Base-by-base conservation (phyloP, 1,139 yeast species). In the Magnusiomyces ingens region DNA sequence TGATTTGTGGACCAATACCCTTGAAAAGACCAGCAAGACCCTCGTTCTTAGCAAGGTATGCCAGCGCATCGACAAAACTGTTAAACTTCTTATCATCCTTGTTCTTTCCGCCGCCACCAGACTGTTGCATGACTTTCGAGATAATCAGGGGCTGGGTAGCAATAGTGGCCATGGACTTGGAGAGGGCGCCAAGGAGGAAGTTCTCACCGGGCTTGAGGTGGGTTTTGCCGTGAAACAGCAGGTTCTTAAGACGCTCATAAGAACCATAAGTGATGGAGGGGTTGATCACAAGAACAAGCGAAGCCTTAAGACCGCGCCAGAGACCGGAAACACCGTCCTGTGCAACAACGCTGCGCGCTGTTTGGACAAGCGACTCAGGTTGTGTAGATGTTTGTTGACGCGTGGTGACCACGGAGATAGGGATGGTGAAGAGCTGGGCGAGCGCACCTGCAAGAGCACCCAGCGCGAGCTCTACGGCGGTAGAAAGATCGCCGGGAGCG, bases 181-280 rank as follows among this genome's bases (percentile, higher is more conserved):
- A 85, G 52, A 85, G 60, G 17, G 90, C 89, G 8, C 96, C 96
- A 35, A 88, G 73, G 37, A 81, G 60, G 69, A 87, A 87, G 63
- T 85, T 81, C 67, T 86, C 86, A 55, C 77, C 72, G 4, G 94
- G 87, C 12, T 79, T 74, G 61, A 88, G 74, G 61, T 70, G 70
- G 53, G 72, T 65, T 65, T 77, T 75, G 35, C 67, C 65, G 18
- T 75, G 76, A 65, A 75, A 85, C 48, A 85, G 62, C 3, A 79
- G 62, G 53, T 75, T 75, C 66, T 79, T 83, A 61, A 88, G 75
- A 59, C 89, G 77, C 67, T 86, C 93, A 67, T 81, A 85, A 1
- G 90, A 77, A 4, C 95, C 95, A 67, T 87, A 89, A 4, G 96
- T 88, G 65, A 88, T 88, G 45, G 95, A 84, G 3, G 96, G 96